Percentiles rank a stretch among this genome's conserved stretches.
These are phyloP conservation scores for Amanita bisporigera DNA, from an alignment of 1,284 basidiomycete genomes.

Conservation along the genomic window DNA sequence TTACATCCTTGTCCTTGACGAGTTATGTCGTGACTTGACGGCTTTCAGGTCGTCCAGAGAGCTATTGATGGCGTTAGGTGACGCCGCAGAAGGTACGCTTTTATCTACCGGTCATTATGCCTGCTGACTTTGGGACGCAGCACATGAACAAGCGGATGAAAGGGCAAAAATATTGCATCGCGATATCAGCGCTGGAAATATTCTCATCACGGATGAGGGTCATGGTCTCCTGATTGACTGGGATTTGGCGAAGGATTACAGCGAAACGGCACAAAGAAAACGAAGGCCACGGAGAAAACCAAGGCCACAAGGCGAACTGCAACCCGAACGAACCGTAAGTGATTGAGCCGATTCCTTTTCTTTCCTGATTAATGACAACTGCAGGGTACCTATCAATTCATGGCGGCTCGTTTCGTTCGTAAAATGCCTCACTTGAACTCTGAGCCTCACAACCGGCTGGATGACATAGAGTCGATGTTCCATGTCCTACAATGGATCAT, in stretches of 20 bases:
- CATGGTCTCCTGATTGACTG: conserved; percentile 20
- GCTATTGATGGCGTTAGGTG: conserved; percentile 2
- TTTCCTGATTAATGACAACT: too few relatives aligned
- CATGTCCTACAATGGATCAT: too few relatives aligned
- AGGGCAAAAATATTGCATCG: conserved; percentile 13
- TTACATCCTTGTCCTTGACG: conserved; percentile 12
- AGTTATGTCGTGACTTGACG: background rate
- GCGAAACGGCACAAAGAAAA: background rate
- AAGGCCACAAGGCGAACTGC: background rate
- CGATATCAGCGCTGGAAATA: conserved; percentile 17
- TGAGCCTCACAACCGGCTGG: too few relatives aligned
- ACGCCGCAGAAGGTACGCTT: conserved; percentile 14
- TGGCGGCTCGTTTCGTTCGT: too few relatives aligned
- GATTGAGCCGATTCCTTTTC: too few relatives aligned
- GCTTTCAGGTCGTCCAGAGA: background rate
- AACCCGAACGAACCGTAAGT: too few relatives aligned
- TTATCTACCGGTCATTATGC: background rate
- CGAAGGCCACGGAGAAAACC: too few relatives aligned
- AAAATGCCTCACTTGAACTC: too few relatives aligned
- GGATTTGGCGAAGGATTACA: conserved; percentile 15
- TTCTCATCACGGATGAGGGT: conserved; percentile 4
- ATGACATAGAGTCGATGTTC: too few relatives aligned
- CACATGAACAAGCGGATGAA: conserved; percentile 7
- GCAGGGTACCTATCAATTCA: too few relatives aligned
- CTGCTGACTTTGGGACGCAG: background rate